Evolutionary conservation across 1,284 basidiomycete species (phyloP).

Genomic region (Psilocybe mexicana): DNA sequence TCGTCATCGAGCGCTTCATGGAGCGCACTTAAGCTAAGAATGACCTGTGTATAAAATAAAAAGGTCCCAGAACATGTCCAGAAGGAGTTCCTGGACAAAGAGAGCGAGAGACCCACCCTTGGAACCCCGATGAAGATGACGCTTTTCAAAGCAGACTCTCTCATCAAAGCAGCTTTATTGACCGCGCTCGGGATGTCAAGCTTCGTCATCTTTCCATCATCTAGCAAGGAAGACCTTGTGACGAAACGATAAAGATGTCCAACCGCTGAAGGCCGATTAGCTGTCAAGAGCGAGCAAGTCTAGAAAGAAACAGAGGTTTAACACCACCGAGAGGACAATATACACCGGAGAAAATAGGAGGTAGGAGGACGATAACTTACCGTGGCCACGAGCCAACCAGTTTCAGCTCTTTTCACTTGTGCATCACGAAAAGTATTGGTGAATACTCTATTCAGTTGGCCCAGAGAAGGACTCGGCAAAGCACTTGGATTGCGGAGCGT

Average conservation of each 20-base stretch:
- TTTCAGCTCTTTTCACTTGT: constrained; percentile 62
- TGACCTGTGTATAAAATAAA: constrained; percentile 54
- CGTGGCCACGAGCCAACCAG: constrained; percentile 82
- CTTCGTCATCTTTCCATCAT: constrained; percentile 40
- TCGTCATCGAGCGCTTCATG: constrained; percentile 76
- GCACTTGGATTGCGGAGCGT: constrained; percentile 67
- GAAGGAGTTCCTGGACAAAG: not conserved
- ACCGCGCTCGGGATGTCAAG: constrained; percentile 52
- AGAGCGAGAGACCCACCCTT: constrained; percentile 52
- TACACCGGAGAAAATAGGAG: constrained; percentile 8
- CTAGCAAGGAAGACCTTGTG: constrained; percentile 50
- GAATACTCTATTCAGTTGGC: constrained; percentile 59
- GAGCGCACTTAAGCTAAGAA: constrained; percentile 79
- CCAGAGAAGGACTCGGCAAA: constrained; percentile 56
- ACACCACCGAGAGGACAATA: not conserved
- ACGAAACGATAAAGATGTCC: constrained; percentile 80
- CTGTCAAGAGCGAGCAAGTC: constrained; percentile 83
- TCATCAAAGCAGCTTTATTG: constrained; percentile 81
- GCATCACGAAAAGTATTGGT: constrained; percentile 64
- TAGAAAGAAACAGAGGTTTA: constrained; percentile 30
- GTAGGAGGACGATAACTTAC: constrained; percentile 41
- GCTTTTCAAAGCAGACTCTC: constrained; percentile 93
- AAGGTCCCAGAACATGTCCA: constrained; percentile 6
- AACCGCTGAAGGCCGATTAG: constrained; percentile 80
- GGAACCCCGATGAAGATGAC: constrained; percentile 92